Evolutionary conservation across 2,329 filamentous ascomycete species (phyloP).

Genomic region (Phyllosticta paracitricarpa): DNA sequence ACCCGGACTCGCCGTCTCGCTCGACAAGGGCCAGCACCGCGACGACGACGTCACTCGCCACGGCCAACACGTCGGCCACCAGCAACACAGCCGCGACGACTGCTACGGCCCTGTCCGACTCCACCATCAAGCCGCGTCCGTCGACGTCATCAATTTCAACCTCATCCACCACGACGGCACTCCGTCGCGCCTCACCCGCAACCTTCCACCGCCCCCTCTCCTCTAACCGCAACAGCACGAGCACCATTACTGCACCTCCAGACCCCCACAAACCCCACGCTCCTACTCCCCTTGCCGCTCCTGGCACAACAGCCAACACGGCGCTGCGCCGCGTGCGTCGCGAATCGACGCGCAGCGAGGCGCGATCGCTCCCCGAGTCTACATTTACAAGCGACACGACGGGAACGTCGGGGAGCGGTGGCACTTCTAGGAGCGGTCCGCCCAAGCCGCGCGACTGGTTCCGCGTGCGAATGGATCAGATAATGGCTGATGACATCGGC

Average conservation of each 20-base stretch:
- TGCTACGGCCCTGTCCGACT: neutral
- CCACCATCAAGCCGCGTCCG: neutral
- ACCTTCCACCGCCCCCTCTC: neutral
- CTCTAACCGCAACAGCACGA: neutral
- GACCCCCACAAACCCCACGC: neutral
- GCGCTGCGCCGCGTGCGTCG: neutral
- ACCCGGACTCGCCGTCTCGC: neutral
- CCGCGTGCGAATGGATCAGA: constrained; percentile 1
- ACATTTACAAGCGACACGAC: neutral
- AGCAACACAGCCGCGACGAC: neutral
- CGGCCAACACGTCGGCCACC: neutral
- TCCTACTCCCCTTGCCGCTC: neutral
- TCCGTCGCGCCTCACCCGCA: neutral
- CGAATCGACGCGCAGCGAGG: neutral
- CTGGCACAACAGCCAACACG: neutral
- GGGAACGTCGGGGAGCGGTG: neutral
- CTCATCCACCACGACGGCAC: neutral
- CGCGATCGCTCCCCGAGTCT: neutral
- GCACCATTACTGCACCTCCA: neutral
- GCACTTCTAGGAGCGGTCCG: neutral
- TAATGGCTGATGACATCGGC: neutral
- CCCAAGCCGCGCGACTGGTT: constrained; percentile 10
- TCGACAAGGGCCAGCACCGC: neutral
- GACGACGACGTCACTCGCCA: neutral
- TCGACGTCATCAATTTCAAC: neutral